Percentiles rank a stretch among this genome's conserved stretches.
phyloP scores from a whole-genome alignment of 495 filamentous ascomycete genomes.

The Trichoderma orchidacearum region DNA sequence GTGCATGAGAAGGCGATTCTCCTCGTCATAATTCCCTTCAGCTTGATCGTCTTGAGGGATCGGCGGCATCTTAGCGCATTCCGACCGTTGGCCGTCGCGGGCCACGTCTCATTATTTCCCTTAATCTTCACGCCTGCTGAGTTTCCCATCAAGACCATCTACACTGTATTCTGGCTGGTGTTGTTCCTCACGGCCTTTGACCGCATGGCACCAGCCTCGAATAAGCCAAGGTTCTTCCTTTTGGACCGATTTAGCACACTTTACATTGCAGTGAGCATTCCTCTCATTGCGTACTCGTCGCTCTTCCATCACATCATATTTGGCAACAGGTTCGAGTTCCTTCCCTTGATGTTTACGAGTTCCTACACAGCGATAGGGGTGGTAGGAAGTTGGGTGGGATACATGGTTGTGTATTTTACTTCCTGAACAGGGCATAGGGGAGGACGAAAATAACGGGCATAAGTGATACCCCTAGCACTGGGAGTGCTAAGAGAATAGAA shows the following conservation, averaged over 20 bases:
- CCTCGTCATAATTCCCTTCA: slow-evolving; percentile 90
- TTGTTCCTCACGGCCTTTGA: slow-evolving; percentile 80
- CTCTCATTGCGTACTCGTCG: slow-evolving; percentile 79
- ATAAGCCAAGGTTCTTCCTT: slow-evolving; percentile 62
- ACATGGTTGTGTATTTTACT: slow-evolving; percentile 85
- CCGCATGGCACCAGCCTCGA: slow-evolving; percentile 67
- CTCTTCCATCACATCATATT: slow-evolving; percentile 71
- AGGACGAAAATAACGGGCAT: neutral
- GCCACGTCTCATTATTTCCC: slow-evolving; percentile 91
- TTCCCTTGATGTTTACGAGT: slow-evolving; percentile 95
- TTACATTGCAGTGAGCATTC: slow-evolving; percentile 79
- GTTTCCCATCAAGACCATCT: slow-evolving; percentile 83
- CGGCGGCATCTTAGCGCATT: slow-evolving; percentile 86
- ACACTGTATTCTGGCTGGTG: slow-evolving; percentile 85
- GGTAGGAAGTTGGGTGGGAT: slow-evolving; percentile 90
- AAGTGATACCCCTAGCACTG: neutral
- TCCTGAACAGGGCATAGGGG: slow-evolving; percentile 23
- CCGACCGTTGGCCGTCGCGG: slow-evolving; percentile 78
- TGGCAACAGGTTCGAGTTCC: slow-evolving; percentile 71
- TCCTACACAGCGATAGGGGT: slow-evolving; percentile 92
- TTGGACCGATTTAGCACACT: slow-evolving; percentile 81
- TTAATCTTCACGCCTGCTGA: slow-evolving; percentile 84
- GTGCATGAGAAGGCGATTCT: slow-evolving; percentile 97
- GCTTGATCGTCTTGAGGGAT: slow-evolving; percentile 83
- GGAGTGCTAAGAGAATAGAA: neutral